phyloP scores from a whole-genome alignment of 1,284 basidiomycete genomes.

The Macrocybe sp. region DNA sequence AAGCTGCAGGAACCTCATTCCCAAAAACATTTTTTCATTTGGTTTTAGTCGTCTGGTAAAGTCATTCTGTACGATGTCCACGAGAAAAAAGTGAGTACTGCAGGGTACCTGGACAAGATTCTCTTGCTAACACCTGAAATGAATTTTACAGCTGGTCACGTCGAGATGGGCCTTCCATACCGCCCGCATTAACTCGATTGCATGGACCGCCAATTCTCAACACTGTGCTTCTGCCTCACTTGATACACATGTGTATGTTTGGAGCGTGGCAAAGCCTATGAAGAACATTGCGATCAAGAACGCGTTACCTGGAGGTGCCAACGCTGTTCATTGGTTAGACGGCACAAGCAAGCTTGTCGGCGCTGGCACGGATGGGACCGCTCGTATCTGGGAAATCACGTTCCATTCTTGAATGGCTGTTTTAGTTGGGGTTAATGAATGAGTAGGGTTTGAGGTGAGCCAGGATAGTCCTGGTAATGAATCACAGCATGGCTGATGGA shows the following conservation, averaged over 20 bases:
- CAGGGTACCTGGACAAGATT: constrained; percentile 2
- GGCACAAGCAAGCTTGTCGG: constrained; percentile 53
- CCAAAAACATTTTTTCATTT: constrained; percentile 4
- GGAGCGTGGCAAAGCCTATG: constrained; percentile 74
- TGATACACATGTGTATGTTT: constrained; percentile 91
- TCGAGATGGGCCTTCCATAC: constrained; percentile 88
- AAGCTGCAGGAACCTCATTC: constrained; percentile 13
- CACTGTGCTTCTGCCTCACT: constrained; percentile 85
- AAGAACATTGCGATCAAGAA: constrained; percentile 85
- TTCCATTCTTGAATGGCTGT: constrained; percentile 33
- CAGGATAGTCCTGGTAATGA: background rate
- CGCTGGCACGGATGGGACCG: constrained; percentile 82
- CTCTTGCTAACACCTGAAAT: constrained; percentile 11
- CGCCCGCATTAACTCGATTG: constrained; percentile 75
- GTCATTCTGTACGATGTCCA: constrained; percentile 75
- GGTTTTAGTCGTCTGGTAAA: constrained; percentile 64
- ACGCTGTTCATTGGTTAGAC: constrained; percentile 77
- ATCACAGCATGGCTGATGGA: too few species aligned
- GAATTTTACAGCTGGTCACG: constrained; percentile 46
- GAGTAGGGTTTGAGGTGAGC: background rate
- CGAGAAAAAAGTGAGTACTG: constrained; percentile 50
- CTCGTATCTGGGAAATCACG: constrained; percentile 70
- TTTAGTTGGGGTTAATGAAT: too few species aligned
- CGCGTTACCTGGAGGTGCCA: constrained; percentile 79
- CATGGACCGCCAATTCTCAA: constrained; percentile 72